Percentiles rank a stretch among this genome's conserved stretches.
Evolutionary conservation across 129 eudicot genomes (phyloP).

Genomic region (Silybum marianum): DNA sequence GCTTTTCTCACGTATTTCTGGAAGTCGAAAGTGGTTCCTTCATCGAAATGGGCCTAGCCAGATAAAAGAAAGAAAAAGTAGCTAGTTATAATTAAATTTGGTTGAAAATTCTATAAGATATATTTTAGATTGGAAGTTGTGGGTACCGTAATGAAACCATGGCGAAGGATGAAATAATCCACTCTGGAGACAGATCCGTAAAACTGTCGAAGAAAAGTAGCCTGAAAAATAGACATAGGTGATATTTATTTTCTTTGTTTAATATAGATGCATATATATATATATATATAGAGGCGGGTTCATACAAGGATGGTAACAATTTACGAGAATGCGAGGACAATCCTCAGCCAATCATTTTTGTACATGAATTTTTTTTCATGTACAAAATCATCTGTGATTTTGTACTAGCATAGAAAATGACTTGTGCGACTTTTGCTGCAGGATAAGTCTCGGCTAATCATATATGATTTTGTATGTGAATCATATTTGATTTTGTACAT

Average conservation of each 20-base stretch:
- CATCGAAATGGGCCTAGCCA: constrained; percentile 54
- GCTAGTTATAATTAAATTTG: not conserved
- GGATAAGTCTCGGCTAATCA: too few relatives aligned
- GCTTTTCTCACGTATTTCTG: constrained; percentile 53
- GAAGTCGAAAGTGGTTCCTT: constrained; percentile 52
- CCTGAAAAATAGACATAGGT: constrained; percentile 30
- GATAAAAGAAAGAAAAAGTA: not conserved
- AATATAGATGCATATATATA: too few relatives aligned
- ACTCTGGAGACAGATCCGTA: constrained; percentile 50
- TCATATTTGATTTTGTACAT: too few relatives aligned
- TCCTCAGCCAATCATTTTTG: too few relatives aligned
- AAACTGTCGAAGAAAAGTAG: constrained; percentile 54
- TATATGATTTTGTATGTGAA: too few relatives aligned
- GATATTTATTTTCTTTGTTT: not conserved
- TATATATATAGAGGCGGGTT: too few relatives aligned
- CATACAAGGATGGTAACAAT: too few relatives aligned
- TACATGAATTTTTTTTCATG: too few relatives aligned
- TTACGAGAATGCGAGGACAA: too few relatives aligned
- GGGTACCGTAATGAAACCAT: constrained; percentile 64
- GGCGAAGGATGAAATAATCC: constrained; percentile 63
- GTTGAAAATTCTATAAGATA: not conserved
- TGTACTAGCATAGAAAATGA: too few relatives aligned
- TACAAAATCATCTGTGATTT: too few relatives aligned
- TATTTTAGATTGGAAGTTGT: not conserved
- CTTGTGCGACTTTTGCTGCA: too few relatives aligned